Evolutionary conservation across 2,329 filamentous ascomycete genomes (phyloP), one percentile per base, ranked within the genome.

Genomic region (Botryosphaeria agaves): DNA sequence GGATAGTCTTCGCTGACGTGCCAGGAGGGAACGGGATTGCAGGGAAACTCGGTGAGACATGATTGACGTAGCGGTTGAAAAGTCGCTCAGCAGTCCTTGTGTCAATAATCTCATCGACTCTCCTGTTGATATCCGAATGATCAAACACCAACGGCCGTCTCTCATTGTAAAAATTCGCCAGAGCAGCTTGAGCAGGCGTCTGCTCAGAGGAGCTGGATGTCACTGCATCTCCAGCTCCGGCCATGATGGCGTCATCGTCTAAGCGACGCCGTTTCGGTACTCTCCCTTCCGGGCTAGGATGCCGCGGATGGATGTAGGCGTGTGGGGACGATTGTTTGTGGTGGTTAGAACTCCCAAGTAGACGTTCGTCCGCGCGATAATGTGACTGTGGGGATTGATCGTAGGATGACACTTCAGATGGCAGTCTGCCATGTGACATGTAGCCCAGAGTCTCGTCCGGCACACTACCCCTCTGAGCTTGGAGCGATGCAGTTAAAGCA

Each of bases 401-500:
- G n/a, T 12, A 17, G n/a, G 28, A 11, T 9, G 14, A 16, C 12
- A 8, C 11, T 8, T 14, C 25, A 11, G 3, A 12, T 11, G 9
- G 21, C 9, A 23, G 21, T 12, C 12, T 9, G 9, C 9, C 9
- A 12, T 23, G 21, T 9, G 9, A 11, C 9, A 11, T 12, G 7
- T 23, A 23, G 9, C 9, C 9, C 4, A 23, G 21, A 19, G 36
- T 36, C 24, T 33, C 26, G 11, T 36, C 31, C 17, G 29, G 19
- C 18, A 8, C 25, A 14, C 9, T 8, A n/a, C 28, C 28, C 11
- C n/a, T 12, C 8, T 29, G 28, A 18, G 78, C 72, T 27, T 82
- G 75, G 39, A 93, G 49, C 20, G 73, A 83, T 5, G 82, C 80
- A 5, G 81, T 92, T 48, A 93, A 51, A 6, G 78, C 80, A 58